These are phyloP conservation scores for Musa schizocarpa DNA, from an alignment of 176 grass and related monocot genomes.

Conservation along the genomic window DNA sequence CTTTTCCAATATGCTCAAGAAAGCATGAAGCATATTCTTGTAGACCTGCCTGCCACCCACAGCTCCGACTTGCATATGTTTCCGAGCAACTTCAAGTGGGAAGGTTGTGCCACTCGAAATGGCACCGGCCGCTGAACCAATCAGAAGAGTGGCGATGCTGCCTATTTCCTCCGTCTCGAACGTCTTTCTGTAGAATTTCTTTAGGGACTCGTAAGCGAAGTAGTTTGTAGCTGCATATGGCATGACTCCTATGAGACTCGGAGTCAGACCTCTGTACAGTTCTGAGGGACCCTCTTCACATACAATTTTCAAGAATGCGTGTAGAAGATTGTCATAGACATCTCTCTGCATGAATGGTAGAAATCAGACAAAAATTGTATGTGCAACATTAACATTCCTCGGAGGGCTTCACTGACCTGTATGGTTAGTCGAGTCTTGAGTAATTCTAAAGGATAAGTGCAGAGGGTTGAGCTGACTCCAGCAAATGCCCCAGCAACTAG, in stretches of 20 bases:
- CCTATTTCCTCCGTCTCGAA: slow-evolving; percentile 39
- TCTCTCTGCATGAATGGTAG: slow-evolving; percentile 48
- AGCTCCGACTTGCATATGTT: slow-evolving; percentile 82
- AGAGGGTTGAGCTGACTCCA: slow-evolving; percentile 67
- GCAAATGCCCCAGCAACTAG: slow-evolving; percentile 69
- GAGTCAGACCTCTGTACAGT: slow-evolving; percentile 62
- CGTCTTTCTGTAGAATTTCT: slow-evolving; percentile 37
- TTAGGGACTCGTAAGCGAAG: slow-evolving; percentile 67
- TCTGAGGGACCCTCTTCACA: slow-evolving; percentile 47
- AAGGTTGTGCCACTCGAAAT: slow-evolving; percentile 80
- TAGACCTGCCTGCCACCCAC: slow-evolving; percentile 66
- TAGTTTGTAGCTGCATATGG: slow-evolving; percentile 78
- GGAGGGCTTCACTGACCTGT: slow-evolving; percentile 35
- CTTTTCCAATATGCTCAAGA: slow-evolving; percentile 56
- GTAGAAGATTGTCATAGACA: slow-evolving; percentile 50
- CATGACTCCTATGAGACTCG: slow-evolving; percentile 74
- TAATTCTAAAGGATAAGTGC: slow-evolving; percentile 84
- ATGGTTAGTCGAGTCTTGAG: slow-evolving; percentile 89
- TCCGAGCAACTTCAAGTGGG: slow-evolving; percentile 82
- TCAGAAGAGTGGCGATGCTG: slow-evolving; percentile 42
- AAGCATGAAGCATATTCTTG: slow-evolving; percentile 62
- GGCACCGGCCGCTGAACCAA: slow-evolving; percentile 56
- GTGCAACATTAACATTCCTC: slow-evolving; percentile 5
- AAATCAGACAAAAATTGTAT: slow-evolving; percentile 1
- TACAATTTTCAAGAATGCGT: slow-evolving; percentile 72